Percentiles rank a stretch among this genome's conserved stretches.
Conservation (phyloP, 164 flowering plant species). For the Umbilicus rupestris region DNA sequence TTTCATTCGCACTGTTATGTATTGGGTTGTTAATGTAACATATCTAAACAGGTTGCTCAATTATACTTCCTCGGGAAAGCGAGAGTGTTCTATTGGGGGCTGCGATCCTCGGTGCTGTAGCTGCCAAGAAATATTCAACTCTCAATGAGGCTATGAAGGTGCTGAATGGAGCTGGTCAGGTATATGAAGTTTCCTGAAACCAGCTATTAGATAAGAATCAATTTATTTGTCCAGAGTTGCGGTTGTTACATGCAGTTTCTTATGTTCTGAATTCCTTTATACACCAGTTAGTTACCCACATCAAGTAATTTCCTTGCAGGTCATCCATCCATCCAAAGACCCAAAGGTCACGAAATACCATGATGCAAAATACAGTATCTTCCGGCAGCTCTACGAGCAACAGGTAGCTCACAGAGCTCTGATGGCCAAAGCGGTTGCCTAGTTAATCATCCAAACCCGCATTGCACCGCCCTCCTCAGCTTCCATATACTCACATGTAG, state of each 20-base stretch:
- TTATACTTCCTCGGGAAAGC: conserved; percentile 78
- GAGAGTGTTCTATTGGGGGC: conserved; percentile 92
- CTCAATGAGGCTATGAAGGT: conserved; percentile 84
- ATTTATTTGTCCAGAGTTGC: background rate
- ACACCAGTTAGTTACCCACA: background rate
- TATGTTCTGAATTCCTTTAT: background rate
- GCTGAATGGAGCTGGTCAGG: conserved; percentile 90
- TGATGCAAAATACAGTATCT: conserved; percentile 72
- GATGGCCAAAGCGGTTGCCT: conserved; percentile 59
- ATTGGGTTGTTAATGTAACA: background rate
- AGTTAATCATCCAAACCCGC: too few relatives aligned
- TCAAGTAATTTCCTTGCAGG: conserved; percentile 30
- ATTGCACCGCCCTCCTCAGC: background rate
- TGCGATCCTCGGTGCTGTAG: conserved; percentile 93
- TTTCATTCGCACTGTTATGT: background rate
- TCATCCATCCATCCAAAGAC: conserved; percentile 66
- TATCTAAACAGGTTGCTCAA: conserved; percentile 53
- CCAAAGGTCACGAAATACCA: conserved; percentile 78
- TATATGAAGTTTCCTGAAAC: conserved; percentile 13
- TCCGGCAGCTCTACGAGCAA: conserved; percentile 70
- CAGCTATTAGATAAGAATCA: background rate
- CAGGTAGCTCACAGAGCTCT: conserved; percentile 64
- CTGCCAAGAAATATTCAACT: conserved; percentile 62
- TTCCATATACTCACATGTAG: background rate
- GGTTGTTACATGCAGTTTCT: background rate